Evolutionary conservation across 352 stramenopile genomes (phyloP), one percentile per base, ranked within the genome.

Genomic region (Pythium graminicola): DNA sequence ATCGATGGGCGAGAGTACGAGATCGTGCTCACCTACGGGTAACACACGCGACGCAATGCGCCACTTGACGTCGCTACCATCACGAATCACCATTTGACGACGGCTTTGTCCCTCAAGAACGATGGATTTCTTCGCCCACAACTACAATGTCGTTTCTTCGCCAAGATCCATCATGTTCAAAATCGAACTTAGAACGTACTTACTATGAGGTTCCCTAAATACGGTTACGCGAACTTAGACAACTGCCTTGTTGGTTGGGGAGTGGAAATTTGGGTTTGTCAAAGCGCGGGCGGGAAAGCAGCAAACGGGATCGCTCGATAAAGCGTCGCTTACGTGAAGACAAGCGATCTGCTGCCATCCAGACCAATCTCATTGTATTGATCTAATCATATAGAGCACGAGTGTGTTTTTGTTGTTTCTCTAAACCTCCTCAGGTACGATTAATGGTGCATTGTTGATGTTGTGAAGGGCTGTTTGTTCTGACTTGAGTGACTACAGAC

Each of bases 21-120:
- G 44, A 2, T 76, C 54, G 3, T 48, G 61, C 26, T 62, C 57
- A 50, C 47, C 74, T 0, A 48, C 43, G 26, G 65, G 67, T 22
- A 61, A 13, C 0, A 68, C 52, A 1, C 78, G 73, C 49, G 67
- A 47, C 0, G 60, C 64, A 16, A 86, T 57, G 5, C 70, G 72
- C 78, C 78, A 89, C 28, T 64, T 56, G 31, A 9, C 31, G 35
- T 46, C 19, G 0, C 44, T 24, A 11, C 13, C 27, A 4, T 10
- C 27, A 13, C n/a, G n/a, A n/a, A n/a, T n/a, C n/a, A n/a, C n/a
- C n/a, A 14, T 16, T 11, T 8, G 13, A 20, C 40, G 20, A 26
- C 44, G 26, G 23, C 38, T 54, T 50, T 42, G 27, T 29, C 39
- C 22, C 41, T 27, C 13, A 6, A 36, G 31, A 36, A 36, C 8